Evolutionary conservation across 2,329 filamentous ascomycete genomes (phyloP).

Genomic region (Neofusicoccum umdonicola): DNA sequence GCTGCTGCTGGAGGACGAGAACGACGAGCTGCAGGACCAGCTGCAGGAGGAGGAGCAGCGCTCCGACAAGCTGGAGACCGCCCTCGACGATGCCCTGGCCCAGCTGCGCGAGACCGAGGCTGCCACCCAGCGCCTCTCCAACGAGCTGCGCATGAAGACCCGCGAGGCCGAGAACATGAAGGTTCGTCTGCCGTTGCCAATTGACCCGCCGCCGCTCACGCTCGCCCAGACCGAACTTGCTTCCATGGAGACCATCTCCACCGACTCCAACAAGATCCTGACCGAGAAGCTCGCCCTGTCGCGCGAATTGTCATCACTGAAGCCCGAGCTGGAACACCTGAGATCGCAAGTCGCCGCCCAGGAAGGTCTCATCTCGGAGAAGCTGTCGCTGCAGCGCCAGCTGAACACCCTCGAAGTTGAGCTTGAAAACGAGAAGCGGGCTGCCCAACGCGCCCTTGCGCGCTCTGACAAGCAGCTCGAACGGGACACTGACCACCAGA

Average conservation of each 20-base stretch:
- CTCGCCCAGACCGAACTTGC: conserved; percentile 65
- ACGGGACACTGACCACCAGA: conserved; percentile 48
- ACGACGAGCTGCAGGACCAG: conserved; percentile 64
- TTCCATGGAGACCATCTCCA: conserved; percentile 63
- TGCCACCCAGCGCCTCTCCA: conserved; percentile 45
- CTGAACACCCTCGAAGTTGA: conserved; percentile 75
- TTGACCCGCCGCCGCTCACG: not conserved
- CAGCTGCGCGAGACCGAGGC: conserved; percentile 49
- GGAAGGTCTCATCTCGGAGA: conserved; percentile 71
- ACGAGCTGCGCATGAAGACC: conserved; percentile 51
- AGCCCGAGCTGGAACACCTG: conserved; percentile 62
- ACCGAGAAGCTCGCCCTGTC: conserved; percentile 62
- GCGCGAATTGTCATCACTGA: conserved; percentile 58
- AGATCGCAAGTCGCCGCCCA: conserved; percentile 59
- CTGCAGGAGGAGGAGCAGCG: conserved; percentile 60
- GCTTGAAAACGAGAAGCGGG: conserved; percentile 77
- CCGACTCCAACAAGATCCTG: conserved; percentile 69
- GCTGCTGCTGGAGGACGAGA: conserved; percentile 73
- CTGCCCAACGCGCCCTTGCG: conserved; percentile 56
- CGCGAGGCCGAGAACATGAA: conserved; percentile 58
- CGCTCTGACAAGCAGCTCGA: conserved; percentile 51
- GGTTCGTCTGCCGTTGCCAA: conserved; percentile 43
- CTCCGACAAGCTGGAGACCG: conserved; percentile 54
- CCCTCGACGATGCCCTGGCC: conserved; percentile 48
- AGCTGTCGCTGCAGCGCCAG: conserved; percentile 75